These are phyloP conservation scores for Boletus albobrunnescens DNA, from an alignment of 1,284 basidiomycete species.

Conservation along the genomic window DNA sequence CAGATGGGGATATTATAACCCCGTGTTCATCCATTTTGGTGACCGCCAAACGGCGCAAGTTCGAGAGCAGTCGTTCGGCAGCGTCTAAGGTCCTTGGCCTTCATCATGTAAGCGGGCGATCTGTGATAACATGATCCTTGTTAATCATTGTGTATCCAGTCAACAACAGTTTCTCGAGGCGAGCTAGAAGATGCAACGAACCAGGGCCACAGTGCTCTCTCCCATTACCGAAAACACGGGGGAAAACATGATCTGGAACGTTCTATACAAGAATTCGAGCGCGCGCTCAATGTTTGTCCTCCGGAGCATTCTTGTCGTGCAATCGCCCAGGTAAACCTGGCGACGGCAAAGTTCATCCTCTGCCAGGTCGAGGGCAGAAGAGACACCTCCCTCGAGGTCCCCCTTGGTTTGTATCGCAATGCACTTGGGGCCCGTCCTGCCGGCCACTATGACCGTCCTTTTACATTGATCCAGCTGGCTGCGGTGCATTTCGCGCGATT, in stretches of 20 bases:
- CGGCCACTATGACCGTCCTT: constrained; percentile 5
- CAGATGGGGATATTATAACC: background rate
- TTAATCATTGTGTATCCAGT: background rate
- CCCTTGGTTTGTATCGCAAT: background rate
- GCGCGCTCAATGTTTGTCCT: background rate
- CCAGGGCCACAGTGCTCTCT: background rate
- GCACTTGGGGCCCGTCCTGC: background rate
- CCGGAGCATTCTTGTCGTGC: background rate
- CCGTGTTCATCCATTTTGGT: constrained; percentile 9
- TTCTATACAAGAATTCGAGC: background rate
- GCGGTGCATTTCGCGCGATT: constrained; percentile 5
- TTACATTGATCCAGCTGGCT: constrained; percentile 9
- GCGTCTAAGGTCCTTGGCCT: background rate
- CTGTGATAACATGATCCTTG: too few relatives aligned
- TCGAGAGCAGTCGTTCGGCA: background rate
- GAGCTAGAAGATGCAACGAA: constrained; percentile 2
- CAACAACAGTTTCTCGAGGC: background rate
- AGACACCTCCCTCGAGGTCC: background rate
- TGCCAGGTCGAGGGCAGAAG: background rate
- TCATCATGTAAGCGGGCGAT: constrained; percentile 1
- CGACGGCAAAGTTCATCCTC: background rate
- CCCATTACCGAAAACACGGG: background rate
- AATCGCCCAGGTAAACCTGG: background rate
- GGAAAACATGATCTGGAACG: background rate
- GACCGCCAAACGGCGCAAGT: background rate